Conservation (phyloP, 768 basidiomycete species). For the Pholiota conissans region DNA sequence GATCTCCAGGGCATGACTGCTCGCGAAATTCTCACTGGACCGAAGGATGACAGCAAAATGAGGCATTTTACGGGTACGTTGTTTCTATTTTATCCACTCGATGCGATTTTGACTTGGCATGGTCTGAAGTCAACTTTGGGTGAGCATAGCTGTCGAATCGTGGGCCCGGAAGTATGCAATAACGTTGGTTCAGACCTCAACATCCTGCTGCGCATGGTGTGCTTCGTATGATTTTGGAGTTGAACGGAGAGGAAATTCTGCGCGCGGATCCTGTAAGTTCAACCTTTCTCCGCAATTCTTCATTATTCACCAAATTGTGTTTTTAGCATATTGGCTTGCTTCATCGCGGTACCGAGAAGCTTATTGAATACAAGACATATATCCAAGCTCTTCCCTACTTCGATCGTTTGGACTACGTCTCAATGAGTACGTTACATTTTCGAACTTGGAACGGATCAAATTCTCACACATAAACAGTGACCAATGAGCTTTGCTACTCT, state of each 20-base stretch:
- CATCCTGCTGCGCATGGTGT: slow-evolving; percentile 99
- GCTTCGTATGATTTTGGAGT: slow-evolving; percentile 92
- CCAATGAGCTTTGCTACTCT: slow-evolving; percentile 96
- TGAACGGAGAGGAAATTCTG: slow-evolving; percentile 95
- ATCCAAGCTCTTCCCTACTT: slow-evolving; percentile 98
- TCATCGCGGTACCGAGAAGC: slow-evolving; percentile 96
- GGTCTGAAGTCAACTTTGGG: slow-evolving; percentile 88
- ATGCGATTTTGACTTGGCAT: slow-evolving; percentile 10
- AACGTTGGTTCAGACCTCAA: slow-evolving; percentile 64
- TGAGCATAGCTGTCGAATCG: slow-evolving; percentile 32
- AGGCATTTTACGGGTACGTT: slow-evolving; percentile 89
- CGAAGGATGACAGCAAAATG: slow-evolving; percentile 75
- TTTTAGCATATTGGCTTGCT: slow-evolving; percentile 88
- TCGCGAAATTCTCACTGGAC: slow-evolving; percentile 78
- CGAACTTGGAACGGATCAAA: background rate
- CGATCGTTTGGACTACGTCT: slow-evolving; percentile 98
- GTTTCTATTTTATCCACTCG: background rate
- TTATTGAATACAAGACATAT: slow-evolving; percentile 99
- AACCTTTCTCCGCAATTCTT: background rate
- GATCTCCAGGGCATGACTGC: slow-evolving; percentile 82
- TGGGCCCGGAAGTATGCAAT: slow-evolving; percentile 3
- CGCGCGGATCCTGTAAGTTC: slow-evolving; percentile 76
- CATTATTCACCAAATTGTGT: slow-evolving; percentile 7
- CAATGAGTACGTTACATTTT: slow-evolving; percentile 77
- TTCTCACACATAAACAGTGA: slow-evolving; percentile 59